Percentiles rank a stretch among this genome's conserved stretches.
These are phyloP conservation scores for Cryptococcus amylolentus DNA, from an alignment of 1,284 basidiomycete species.

Conservation along the genomic window DNA sequence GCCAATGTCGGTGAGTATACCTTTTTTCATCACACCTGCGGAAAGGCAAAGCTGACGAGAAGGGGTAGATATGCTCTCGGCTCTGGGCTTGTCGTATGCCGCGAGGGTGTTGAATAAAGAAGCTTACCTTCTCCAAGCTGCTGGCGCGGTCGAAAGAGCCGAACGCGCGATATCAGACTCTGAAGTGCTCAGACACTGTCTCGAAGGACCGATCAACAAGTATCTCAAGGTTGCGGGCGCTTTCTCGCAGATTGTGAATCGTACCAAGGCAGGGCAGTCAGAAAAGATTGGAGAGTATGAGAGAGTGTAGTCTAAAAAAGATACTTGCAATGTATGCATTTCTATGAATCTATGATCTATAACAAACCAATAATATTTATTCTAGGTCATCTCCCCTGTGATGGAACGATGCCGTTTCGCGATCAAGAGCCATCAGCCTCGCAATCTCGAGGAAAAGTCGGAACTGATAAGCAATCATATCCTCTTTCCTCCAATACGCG, in stretches of 20 bases:
- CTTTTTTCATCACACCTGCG: background rate
- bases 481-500: constrained; percentile 61
- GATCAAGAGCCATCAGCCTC: constrained; percentile 11
- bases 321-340: background rate
- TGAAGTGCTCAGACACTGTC: constrained; percentile 17
- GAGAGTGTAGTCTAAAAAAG: constrained; percentile 14
- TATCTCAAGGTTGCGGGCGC: constrained; percentile 31
- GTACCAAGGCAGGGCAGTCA: constrained; percentile 29
- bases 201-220: constrained; percentile 24
- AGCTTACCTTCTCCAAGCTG: constrained; percentile 14
- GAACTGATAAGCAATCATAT: constrained; percentile 63
- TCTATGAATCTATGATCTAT: too few relatives aligned
- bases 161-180: constrained; percentile 25
- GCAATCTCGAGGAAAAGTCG: constrained; percentile 39
- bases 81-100: constrained; percentile 27
- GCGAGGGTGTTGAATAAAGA: constrained; percentile 36
- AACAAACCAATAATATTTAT: too few relatives aligned
- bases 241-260: constrained; percentile 28
- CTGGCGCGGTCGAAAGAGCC: constrained; percentile 15
- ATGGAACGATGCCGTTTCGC: constrained; percentile 22
- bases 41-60: background rate
- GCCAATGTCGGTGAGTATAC: constrained; percentile 31
- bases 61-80: constrained; percentile 27
- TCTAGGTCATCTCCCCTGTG: constrained; percentile 6
- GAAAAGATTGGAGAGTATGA: constrained; percentile 42